A percentile compares a stretch with the other conserved stretches of the same genome.
Conservation (phyloP, 352 stramenopile species). For the Phytophthora ramorum region DNA sequence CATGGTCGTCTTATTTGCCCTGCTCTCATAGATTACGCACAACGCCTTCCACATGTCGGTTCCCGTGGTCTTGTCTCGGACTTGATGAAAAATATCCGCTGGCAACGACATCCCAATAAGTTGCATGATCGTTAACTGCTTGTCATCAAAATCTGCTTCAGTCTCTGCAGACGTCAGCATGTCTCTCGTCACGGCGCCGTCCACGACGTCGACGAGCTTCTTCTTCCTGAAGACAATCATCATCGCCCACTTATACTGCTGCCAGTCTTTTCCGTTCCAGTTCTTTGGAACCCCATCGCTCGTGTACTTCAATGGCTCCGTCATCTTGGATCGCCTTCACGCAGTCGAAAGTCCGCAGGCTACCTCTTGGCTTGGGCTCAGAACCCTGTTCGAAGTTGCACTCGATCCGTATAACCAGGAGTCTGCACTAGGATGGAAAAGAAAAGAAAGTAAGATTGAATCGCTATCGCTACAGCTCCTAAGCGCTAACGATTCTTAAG, state of each 20-base stretch:
- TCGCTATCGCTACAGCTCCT: too few species aligned
- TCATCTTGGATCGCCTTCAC: neutral
- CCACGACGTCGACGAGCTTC: neutral
- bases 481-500: too few species aligned
- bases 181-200: neutral
- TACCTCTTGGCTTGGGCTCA: neutral
- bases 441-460: too few species aligned
- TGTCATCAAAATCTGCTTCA: neutral
- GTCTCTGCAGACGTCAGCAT: neutral
- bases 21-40: constrained; percentile 14
- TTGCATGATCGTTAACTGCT: constrained; percentile 2
- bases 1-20: too few species aligned
- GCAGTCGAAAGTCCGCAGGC: neutral
- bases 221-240: neutral
- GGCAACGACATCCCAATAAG: constrained; percentile 7
- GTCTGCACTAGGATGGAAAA: too few species aligned
- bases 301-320: neutral
- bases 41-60: constrained; percentile 9
- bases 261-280: neutral
- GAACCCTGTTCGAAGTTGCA: too few species aligned
- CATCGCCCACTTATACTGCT: neutral
- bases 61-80: constrained; percentile 16
- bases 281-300: neutral
- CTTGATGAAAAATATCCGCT: constrained; percentile 2
- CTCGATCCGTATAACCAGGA: too few species aligned